Percentiles rank a stretch among this genome's conserved stretches.
These are phyloP conservation scores for Oleoguttula mirabilis DNA, from an alignment of 495 filamentous ascomycete species.

Conservation along the genomic window DNA sequence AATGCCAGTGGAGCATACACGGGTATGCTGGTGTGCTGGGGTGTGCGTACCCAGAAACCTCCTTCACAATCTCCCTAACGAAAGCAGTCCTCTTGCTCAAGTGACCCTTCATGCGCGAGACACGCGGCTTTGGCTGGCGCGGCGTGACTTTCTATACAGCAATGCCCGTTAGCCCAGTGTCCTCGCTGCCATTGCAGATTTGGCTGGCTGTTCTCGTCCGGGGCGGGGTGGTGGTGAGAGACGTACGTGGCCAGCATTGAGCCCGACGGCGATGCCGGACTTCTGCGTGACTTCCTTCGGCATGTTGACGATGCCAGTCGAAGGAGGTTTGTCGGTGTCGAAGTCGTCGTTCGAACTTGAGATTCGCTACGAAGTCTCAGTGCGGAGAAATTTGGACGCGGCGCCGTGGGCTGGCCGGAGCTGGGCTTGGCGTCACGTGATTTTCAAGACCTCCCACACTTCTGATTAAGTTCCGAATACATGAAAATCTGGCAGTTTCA, in stretches of 20 bases:
- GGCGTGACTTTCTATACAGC: conserved; percentile 75
- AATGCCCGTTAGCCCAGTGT: conserved; percentile 29
- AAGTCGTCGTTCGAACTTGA: no score
- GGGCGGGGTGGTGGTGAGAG: conserved; percentile 1
- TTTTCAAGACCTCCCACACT: no score
- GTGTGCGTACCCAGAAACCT: conserved; percentile 73
- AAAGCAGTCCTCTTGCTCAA: conserved; percentile 87
- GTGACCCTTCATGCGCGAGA: conserved; percentile 82
- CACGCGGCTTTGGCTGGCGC: conserved; percentile 69
- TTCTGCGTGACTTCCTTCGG: conserved; percentile 30
- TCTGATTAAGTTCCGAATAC: no score
- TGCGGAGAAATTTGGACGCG: no score
- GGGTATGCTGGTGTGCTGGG: conserved; percentile 1
- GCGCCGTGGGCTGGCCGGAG: no score
- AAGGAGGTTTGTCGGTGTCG: no score
- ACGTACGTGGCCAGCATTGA: conserved; percentile 86
- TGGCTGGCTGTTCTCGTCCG: neutral
- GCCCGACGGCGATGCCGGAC: conserved; percentile 53
- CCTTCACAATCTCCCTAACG: conserved; percentile 88
- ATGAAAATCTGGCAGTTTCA: no score
- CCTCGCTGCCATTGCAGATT: neutral
- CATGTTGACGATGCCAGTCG: conserved; percentile 24
- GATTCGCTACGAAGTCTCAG: no score
- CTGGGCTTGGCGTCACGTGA: no score
- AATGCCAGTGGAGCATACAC: conserved; percentile 13